phyloP scores from a whole-genome alignment of 2,329 filamentous ascomycete genomes.

The Verticillium tricorpus region DNA sequence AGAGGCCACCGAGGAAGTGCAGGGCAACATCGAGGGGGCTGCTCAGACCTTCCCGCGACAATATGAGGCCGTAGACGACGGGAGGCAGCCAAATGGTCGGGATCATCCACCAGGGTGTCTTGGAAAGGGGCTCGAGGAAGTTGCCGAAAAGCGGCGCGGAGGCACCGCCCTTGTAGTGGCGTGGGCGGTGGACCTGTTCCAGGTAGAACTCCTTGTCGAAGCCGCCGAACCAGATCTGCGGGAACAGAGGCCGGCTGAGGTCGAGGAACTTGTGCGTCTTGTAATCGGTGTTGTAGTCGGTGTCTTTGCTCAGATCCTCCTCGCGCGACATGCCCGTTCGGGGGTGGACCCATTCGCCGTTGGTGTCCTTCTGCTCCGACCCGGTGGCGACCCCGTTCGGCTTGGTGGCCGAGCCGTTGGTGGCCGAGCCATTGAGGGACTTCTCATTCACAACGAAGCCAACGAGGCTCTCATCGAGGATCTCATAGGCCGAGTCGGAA shows the following conservation, averaged over 20 bases:
- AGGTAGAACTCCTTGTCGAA: conserved; percentile 97
- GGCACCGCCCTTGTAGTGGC: conserved; percentile 90
- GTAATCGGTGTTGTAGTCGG: conserved; percentile 71
- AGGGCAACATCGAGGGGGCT: conserved; percentile 40
- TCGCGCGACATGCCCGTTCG: conserved; percentile 85
- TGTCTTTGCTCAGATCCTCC: conserved; percentile 83
- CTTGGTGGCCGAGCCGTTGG: conserved; percentile 19
- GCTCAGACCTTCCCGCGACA: conserved; percentile 59
- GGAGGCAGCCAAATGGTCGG: conserved; percentile 82
- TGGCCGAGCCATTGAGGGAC: conserved; percentile 30
- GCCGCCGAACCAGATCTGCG: conserved; percentile 82
- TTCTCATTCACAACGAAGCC: conserved; percentile 70
- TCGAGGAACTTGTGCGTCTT: conserved; percentile 93
- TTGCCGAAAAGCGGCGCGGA: conserved; percentile 96
- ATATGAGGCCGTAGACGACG: conserved; percentile 65
- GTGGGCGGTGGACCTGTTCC: conserved; percentile 89
- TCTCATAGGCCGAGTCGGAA: conserved; percentile 91
- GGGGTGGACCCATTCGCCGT: conserved; percentile 38
- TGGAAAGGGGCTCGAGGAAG: conserved; percentile 93
- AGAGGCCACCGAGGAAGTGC: conserved; percentile 68
- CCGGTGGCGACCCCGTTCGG: conserved; percentile 32
- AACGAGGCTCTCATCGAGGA: conserved; percentile 80
- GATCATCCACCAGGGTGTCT: conserved; percentile 92
- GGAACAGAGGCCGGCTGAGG: conserved; percentile 74
- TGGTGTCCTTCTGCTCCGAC: conserved; percentile 29